These are phyloP conservation scores for Citeromyces matritensis DNA, from an alignment of 805 yeast genomes.

Conservation along the genomic window DNA sequence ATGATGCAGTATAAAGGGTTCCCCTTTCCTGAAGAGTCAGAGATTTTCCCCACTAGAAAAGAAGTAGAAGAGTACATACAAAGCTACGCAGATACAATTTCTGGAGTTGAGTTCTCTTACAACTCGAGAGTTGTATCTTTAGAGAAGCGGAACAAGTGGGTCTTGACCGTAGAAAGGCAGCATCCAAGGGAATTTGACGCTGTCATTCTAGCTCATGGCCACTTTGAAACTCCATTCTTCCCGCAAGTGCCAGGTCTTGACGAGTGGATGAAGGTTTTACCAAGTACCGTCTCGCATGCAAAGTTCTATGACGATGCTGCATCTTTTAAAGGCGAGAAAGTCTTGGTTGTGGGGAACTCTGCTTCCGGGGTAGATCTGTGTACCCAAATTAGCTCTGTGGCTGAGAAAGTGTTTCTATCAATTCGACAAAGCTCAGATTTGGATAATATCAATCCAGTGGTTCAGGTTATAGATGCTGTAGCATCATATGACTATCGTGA, in stretches of 20 bases:
- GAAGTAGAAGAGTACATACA: constrained; percentile 51
- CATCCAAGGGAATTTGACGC: constrained; percentile 12
- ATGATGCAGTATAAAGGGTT: constrained; percentile 15
- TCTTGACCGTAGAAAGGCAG: constrained; percentile 4
- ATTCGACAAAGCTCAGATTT: constrained; percentile 10
- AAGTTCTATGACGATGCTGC: constrained; percentile 21
- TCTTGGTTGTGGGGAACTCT: constrained; percentile 16
- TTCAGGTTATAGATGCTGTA: constrained; percentile 10
- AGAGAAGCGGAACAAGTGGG: constrained; percentile 14
- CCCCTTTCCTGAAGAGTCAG: constrained; percentile 18
- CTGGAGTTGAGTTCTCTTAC: constrained; percentile 15
- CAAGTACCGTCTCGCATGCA: constrained; percentile 24
- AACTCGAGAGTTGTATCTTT: constrained; percentile 32
- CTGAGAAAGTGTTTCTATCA: constrained; percentile 13
- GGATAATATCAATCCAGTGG: constrained; percentile 11
- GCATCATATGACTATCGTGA: constrained; percentile 11
- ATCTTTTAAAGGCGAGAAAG: constrained; percentile 15
- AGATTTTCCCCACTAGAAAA: constrained; percentile 40
- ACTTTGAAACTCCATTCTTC: constrained; percentile 28
- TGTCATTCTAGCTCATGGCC: constrained; percentile 29
- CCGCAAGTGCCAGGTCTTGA: constrained; percentile 25
- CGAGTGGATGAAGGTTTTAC: constrained; percentile 15
- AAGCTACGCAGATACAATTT: constrained; percentile 29
- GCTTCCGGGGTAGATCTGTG: constrained; percentile 7
- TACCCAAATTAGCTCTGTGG: constrained; percentile 14